phyloP scores from a whole-genome alignment of 2,329 filamentous ascomycete species.

The Lachnellula hyalina region DNA sequence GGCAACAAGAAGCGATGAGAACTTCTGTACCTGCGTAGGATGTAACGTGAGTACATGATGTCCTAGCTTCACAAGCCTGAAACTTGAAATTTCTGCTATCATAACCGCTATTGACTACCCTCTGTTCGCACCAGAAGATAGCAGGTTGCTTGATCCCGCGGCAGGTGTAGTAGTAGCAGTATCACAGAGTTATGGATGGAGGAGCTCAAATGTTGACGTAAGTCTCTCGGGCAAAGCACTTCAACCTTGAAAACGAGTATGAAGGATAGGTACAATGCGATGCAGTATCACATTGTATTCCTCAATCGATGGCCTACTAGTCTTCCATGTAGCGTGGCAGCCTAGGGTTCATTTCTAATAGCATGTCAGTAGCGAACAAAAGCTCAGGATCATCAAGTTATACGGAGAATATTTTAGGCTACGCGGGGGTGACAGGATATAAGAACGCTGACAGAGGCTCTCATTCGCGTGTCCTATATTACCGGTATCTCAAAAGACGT shows the following conservation, averaged over 20 bases:
- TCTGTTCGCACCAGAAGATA: too few relatives aligned
- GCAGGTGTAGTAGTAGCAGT: not conserved
- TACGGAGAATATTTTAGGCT: not conserved
- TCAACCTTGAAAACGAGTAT: not conserved
- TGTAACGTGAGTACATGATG: not conserved
- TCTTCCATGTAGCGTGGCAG: conserved; percentile 9
- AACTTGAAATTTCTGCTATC: not conserved
- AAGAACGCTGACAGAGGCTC: not conserved
- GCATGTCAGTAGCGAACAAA: conserved; percentile 9
- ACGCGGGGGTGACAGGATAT: not conserved
- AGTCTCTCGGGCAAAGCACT: not conserved
- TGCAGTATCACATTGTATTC: not conserved
- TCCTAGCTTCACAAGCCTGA: not conserved
- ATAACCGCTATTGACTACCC: not conserved
- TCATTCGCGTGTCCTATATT: not conserved
- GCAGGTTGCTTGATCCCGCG: not conserved
- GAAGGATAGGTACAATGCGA: not conserved
- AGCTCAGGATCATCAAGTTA: not conserved
- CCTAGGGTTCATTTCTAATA: conserved; percentile 8
- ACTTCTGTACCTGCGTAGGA: not conserved
- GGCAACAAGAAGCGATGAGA: not conserved
- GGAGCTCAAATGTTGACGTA: not conserved
- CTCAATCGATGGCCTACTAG: conserved; percentile 1
- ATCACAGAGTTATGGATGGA: too few relatives aligned
- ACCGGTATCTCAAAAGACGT: not conserved